Evolutionary conservation across 2,329 filamentous ascomycete species (phyloP).

Genomic region (Talaromyces piceae): DNA sequence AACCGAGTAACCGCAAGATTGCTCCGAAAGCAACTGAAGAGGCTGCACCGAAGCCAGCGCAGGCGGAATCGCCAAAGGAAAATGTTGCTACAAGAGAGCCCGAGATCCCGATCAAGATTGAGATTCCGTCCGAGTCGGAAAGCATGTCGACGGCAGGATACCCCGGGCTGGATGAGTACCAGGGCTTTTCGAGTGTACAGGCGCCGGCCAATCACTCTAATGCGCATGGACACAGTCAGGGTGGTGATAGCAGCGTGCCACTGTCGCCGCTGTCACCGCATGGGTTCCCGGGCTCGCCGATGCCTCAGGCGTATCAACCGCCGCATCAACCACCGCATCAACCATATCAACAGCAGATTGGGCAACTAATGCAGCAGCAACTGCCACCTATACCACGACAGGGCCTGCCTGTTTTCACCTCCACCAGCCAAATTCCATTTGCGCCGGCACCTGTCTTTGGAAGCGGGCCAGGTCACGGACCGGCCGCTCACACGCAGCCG

Average conservation of each 20-base stretch:
- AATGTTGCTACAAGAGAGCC: not conserved
- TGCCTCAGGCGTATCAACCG: not conserved
- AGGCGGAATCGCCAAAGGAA: not conserved
- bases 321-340: not conserved
- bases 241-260: not conserved
- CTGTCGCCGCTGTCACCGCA: conserved; percentile 6
- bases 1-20: not conserved
- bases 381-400: not conserved
- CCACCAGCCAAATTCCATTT: conserved; percentile 39
- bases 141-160: not conserved
- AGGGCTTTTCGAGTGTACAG: not conserved
- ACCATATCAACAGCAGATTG: conserved; percentile 1
- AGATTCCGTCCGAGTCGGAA: not conserved
- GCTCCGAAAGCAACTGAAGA: conserved; percentile 12
- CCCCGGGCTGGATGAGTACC: not conserved
- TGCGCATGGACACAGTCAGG: not conserved
- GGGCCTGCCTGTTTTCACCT: conserved; percentile 44
- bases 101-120: conserved; percentile 4
- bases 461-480: not conserved
- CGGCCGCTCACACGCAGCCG: not conserved
- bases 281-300: conserved; percentile 13
- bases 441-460: conserved; percentile 11
- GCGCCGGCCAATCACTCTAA: not conserved
- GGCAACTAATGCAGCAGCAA: not conserved
- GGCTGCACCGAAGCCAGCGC: no score